Conservation (phyloP, 2,329 filamentous ascomycete species). For the Pyrenophora seminiperda region DNA sequence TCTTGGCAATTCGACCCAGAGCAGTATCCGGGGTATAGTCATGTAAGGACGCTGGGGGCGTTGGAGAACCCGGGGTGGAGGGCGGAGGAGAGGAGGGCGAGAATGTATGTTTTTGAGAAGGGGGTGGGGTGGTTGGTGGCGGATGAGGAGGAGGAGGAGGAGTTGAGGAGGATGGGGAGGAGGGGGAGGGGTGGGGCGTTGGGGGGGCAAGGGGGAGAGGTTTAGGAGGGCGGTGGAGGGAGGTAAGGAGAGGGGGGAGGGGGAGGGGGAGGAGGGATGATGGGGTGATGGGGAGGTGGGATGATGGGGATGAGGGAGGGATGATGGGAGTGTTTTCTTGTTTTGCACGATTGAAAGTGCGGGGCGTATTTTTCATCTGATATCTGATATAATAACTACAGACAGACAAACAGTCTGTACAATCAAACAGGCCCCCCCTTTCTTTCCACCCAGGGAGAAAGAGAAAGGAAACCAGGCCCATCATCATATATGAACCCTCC, state of each 20-base stretch:
- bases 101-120: constrained; percentile 55
- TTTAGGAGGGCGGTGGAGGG: constrained; percentile 25
- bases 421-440: no score
- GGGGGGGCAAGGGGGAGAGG: constrained; percentile 14
- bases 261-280: background rate
- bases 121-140: constrained; percentile 40
- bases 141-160: constrained; percentile 32
- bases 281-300: no score
- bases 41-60: constrained; percentile 73
- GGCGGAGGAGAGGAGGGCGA: constrained; percentile 54
- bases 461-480: no score
- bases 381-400: no score
- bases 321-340: no score
- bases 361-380: no score
- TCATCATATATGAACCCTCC: no score
- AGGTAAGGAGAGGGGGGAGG: constrained; percentile 12
- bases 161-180: constrained; percentile 18
- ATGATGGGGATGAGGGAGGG: no score
- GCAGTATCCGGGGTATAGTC: constrained; percentile 74
- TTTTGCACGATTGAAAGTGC: no score
- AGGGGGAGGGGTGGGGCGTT: constrained; percentile 19
- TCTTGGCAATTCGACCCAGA: constrained; percentile 71
- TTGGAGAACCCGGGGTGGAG: constrained; percentile 56
- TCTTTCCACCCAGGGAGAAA: no score
- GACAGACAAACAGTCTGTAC: no score